Evolutionary conservation across 2,329 filamentous ascomycete genomes (phyloP), one percentile per base, ranked within the genome.

Genomic region (Pyrenochaeta sp.): DNA sequence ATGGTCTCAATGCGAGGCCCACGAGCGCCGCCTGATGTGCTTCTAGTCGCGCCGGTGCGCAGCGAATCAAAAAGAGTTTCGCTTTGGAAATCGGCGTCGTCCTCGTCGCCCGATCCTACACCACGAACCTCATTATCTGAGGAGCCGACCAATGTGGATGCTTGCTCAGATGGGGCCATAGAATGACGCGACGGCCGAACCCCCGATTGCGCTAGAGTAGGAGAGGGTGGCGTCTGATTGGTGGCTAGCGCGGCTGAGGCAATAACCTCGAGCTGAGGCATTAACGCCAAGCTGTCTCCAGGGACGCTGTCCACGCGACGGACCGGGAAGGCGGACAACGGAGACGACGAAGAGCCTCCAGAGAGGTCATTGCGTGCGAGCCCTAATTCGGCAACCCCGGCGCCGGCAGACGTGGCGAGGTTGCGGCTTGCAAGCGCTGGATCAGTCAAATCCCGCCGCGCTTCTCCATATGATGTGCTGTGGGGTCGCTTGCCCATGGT

Each of bases 21-120:
- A 63, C 89, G 84, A 32, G 84, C 80, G 22, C 83, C 82, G 47
- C 60, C 58, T 41, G 85, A 82, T 40, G 81, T 78, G 50, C 85
- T 87, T 49, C 81, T 80, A 7, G 87, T 90, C 26, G 81, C 85
- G 47, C 81, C 78, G 11, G 88, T 91, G 39, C 87, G 85, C 55
- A 90, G 72, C 20, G 88, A 91, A 73, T 92, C 89, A 69, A 85
- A 91, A 42, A 88, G 78, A 13, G 84, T 89, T 59, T 92, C 88
- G 67, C 87, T 90, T 71, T 85, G 86, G 61, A 87, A 84, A 65
- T 90, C 88, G n/a, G 84, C 85, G 59, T 90, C 88, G 59, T 90
- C 86, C 41, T 90, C 88, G 44, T 90, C 88, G 15, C 81, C 82
- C 8, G 84, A 89, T n/a, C 74, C 76, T 55, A 85, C 81, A 32